Evolutionary conservation across 345 rosid species (phyloP).

Genomic region (Nephelium lappaceum): DNA sequence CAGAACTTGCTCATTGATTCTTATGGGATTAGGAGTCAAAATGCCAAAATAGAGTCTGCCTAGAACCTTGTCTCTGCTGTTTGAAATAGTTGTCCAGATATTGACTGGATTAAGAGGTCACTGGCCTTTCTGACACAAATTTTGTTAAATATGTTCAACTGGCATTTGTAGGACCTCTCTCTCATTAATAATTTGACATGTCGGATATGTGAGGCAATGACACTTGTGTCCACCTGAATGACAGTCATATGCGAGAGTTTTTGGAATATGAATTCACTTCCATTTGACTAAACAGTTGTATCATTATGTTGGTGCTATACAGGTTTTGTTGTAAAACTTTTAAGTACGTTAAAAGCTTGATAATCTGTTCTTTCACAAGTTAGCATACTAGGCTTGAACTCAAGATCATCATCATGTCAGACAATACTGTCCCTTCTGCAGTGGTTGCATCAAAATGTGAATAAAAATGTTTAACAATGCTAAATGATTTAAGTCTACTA

Average conservation of each 20-base stretch:
- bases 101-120: background rate
- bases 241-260: background rate
- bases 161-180: background rate
- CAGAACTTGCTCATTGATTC: background rate
- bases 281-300: background rate
- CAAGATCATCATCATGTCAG: background rate
- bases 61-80: conserved; percentile 1
- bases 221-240: background rate
- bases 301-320: background rate
- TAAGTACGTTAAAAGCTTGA: background rate
- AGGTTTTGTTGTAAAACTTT: background rate
- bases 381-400: background rate
- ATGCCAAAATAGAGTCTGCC: background rate
- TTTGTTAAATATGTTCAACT: too few species aligned
- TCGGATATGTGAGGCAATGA: background rate
- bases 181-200: background rate
- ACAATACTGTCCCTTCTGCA: background rate
- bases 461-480: background rate
- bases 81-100: background rate
- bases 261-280: background rate
- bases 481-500: background rate
- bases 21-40: background rate
- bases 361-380: background rate
- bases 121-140: background rate
- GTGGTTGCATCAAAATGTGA: background rate